phyloP scores from a whole-genome alignment of 2,329 filamentous ascomycete species.

The Calonectria fujianensis region DNA sequence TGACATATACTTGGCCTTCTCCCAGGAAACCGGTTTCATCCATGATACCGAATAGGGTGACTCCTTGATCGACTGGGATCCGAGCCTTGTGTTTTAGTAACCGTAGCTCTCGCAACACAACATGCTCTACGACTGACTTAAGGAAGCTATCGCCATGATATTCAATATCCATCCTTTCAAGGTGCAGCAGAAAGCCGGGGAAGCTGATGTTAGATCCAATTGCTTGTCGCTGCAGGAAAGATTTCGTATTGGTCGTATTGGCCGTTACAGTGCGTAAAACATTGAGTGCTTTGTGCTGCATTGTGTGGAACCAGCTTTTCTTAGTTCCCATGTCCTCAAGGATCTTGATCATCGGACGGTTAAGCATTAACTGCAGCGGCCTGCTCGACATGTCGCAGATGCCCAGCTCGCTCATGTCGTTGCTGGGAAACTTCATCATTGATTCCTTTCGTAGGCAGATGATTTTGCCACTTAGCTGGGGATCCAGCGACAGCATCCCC shows the following conservation, averaged over 20 bases:
- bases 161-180: conserved; percentile 75
- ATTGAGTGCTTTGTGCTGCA: conserved; percentile 79
- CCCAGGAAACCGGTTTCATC: conserved; percentile 83
- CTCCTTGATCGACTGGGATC: conserved; percentile 81
- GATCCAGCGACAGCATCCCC: conserved; percentile 85
- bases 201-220: conserved; percentile 78
- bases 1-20: conserved; percentile 81
- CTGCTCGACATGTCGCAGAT: conserved; percentile 82
- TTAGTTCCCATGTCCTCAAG: conserved; percentile 84
- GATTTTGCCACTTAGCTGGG: conserved; percentile 72
- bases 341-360: conserved; percentile 89
- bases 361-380: conserved; percentile 82
- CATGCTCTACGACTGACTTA: conserved; percentile 80
- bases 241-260: conserved; percentile 76
- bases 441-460: conserved; percentile 79
- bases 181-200: conserved; percentile 75
- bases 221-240: conserved; percentile 77
- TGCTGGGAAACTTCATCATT: conserved; percentile 86
- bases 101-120: conserved; percentile 81
- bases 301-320: conserved; percentile 74
- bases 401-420: conserved; percentile 74
- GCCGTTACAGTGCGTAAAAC: conserved; percentile 76
- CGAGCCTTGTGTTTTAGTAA: conserved; percentile 86
- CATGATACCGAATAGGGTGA: conserved; percentile 89
- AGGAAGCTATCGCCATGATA: conserved; percentile 83